These are phyloP conservation scores for Clavispora santaluciae DNA, from an alignment of 805 yeast genomes.

Conservation along the genomic window DNA sequence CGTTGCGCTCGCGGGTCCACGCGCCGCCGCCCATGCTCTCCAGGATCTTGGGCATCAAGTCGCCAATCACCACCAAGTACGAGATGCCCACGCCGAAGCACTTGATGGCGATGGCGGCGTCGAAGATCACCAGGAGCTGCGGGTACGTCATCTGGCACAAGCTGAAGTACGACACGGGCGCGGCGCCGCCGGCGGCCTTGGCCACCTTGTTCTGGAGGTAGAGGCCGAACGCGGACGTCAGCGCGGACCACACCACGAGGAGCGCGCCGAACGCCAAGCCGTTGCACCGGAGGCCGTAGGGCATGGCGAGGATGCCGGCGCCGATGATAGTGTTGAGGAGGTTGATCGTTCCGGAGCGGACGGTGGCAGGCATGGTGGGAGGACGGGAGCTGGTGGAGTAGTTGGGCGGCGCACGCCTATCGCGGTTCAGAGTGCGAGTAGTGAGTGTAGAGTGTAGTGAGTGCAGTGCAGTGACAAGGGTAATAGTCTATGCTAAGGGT, in stretches of 20 bases:
- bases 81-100: slow-evolving; percentile 76
- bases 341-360: slow-evolving; percentile 57
- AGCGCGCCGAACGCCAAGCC: slow-evolving; percentile 56
- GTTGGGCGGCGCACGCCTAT: background rate
- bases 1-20: slow-evolving; percentile 32
- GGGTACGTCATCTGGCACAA: slow-evolving; percentile 62
- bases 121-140: slow-evolving; percentile 62
- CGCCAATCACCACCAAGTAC: slow-evolving; percentile 72
- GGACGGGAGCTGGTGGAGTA: background rate
- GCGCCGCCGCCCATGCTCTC: slow-evolving; percentile 29
- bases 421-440: too few relatives aligned
- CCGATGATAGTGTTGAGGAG: slow-evolving; percentile 76
- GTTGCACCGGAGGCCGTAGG: slow-evolving; percentile 65
- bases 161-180: slow-evolving; percentile 41
- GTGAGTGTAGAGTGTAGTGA: too few relatives aligned
- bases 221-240: slow-evolving; percentile 64
- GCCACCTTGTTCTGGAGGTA: slow-evolving; percentile 59
- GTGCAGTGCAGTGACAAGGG: too few relatives aligned
- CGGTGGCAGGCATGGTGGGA: slow-evolving; percentile 20
- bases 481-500: too few relatives aligned
- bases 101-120: slow-evolving; percentile 68
- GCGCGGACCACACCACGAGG: slow-evolving; percentile 57
- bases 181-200: slow-evolving; percentile 41
- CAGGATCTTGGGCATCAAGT: slow-evolving; percentile 60
- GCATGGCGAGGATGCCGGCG: slow-evolving; percentile 75